Percentiles rank a stretch among this genome's conserved stretches.
phyloP scores from a whole-genome alignment of 1,139 yeast genomes.

The Debaryomyces sp. region DNA sequence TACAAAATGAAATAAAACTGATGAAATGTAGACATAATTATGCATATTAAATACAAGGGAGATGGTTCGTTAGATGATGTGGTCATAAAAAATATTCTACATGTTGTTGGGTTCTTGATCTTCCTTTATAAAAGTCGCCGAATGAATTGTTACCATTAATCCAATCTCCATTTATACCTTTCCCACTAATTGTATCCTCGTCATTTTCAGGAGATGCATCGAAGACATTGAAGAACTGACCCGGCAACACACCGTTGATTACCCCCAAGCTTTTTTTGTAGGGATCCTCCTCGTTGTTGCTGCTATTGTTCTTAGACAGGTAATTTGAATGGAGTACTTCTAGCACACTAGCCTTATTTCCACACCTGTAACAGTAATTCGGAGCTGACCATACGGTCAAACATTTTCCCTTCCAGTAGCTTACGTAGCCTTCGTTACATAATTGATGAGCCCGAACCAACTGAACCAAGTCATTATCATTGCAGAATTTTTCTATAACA shows the following conservation, averaged over 20 bases:
- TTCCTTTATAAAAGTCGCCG: conserved; percentile 27
- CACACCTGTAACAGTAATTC: conserved; percentile 95
- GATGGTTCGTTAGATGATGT: not conserved
- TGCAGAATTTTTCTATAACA: conserved; percentile 84
- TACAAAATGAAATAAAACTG: not conserved
- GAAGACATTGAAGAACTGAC: conserved; percentile 82
- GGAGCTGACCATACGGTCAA: conserved; percentile 99
- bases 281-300: conserved; percentile 14
- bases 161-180: conserved; percentile 38
- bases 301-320: conserved; percentile 20
- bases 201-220: conserved; percentile 94
- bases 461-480: conserved; percentile 75
- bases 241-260: conserved; percentile 32
- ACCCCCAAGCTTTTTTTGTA: conserved; percentile 15
- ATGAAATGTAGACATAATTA: not conserved
- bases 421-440: conserved; percentile 94
- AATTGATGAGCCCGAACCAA: conserved; percentile 94
- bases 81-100: conserved; percentile 72
- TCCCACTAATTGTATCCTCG: conserved; percentile 46
- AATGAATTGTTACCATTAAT: conserved; percentile 24
- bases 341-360: conserved; percentile 91
- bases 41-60: not conserved
- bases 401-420: conserved; percentile 85
- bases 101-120: conserved; percentile 39
- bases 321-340: conserved; percentile 57